Percentiles rank a stretch among this genome's conserved stretches.
Conservation (phyloP, 2,329 filamentous ascomycete species). For the Neofusicoccum ribis region DNA sequence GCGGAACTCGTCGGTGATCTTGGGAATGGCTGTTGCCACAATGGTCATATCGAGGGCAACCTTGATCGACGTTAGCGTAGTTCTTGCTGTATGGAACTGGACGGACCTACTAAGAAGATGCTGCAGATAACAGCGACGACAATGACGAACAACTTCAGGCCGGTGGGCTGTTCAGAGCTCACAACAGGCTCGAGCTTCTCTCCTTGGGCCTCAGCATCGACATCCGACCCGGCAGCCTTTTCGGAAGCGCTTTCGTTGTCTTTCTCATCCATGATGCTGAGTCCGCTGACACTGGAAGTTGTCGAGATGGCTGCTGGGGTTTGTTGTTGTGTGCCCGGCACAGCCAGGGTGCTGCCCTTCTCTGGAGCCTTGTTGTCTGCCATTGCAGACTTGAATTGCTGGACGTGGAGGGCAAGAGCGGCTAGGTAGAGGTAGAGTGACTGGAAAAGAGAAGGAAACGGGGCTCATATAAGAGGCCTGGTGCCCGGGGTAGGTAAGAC, state of each 20-base stretch:
- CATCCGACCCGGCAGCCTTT: not conserved
- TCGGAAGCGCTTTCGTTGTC: not conserved
- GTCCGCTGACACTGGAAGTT: not conserved
- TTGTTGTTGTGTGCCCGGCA: not conserved
- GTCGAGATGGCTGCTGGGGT: not conserved
- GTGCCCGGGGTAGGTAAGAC: not conserved
- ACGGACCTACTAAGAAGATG: conserved; percentile 28
- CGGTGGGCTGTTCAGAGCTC: conserved; percentile 24
- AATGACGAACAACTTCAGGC: conserved; percentile 28
- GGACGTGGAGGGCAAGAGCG: too few species aligned
- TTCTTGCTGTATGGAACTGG: not conserved
- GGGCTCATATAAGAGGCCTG: not conserved
- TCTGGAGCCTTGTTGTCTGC: conserved; percentile 5
- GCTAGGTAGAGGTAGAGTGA: not conserved
- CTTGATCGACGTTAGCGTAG: not conserved
- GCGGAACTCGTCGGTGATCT: conserved; percentile 31
- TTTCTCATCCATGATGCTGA: conserved; percentile 14
- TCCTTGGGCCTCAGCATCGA: conserved; percentile 9
- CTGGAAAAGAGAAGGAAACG: not conserved
- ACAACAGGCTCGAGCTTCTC: conserved; percentile 17
- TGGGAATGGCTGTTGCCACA: conserved; percentile 32
- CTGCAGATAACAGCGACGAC: conserved; percentile 31
- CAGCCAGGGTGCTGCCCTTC: not conserved
- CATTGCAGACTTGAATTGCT: not conserved
- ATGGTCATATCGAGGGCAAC: conserved; percentile 27